Evolutionary conservation across 441 rosid genomes (phyloP), one percentile per base, ranked within the genome.

Genomic region (Hura crepitans): DNA sequence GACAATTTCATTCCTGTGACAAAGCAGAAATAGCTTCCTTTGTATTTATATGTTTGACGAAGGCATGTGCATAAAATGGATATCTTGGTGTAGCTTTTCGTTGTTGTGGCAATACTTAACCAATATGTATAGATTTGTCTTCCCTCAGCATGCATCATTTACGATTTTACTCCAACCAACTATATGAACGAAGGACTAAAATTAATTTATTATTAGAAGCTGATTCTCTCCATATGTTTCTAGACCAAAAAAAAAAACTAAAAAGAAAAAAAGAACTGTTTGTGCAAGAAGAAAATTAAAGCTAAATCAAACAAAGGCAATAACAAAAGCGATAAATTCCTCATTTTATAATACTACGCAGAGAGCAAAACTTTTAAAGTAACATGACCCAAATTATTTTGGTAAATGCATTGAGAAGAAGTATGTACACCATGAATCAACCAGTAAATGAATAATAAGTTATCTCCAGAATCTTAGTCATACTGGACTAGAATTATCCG

Each of bases 401-500:
- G 63, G 22, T 2, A 17, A n/a, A 39, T 56, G 18, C 42, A 56
- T 42, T 20, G 5, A 30, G 55, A 22, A 37, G 33, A 12, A 37
- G 23, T 63, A 43, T 30, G 55, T 28, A 42, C 54, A 22, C 50
- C 64, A 65, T 5, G 8, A 68, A 46, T 25, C 51, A 31, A 4
- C n/a, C 57, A 31, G 57, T 46, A 50, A 28, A 30, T 23, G 17
- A n/a, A 33, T 39, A 65, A 18, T 35, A 47, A 35, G 39, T 8
- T 3, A 35, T 35, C 39, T 35, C 39, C 6, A 14, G 31, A 25
- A 70, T 6, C 22, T n/a, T 7, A n/a, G 45, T 93, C 82, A 91
- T 55, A 69, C 97, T 0, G 87, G 81, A 76, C 61, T 87, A 30
- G 85, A 8, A 42, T 13, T 83, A 62, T 74, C 81, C 13, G 76